Evolutionary conservation across 78 protist species (phyloP).

Genomic region (Dictyostelium capitatum): DNA sequence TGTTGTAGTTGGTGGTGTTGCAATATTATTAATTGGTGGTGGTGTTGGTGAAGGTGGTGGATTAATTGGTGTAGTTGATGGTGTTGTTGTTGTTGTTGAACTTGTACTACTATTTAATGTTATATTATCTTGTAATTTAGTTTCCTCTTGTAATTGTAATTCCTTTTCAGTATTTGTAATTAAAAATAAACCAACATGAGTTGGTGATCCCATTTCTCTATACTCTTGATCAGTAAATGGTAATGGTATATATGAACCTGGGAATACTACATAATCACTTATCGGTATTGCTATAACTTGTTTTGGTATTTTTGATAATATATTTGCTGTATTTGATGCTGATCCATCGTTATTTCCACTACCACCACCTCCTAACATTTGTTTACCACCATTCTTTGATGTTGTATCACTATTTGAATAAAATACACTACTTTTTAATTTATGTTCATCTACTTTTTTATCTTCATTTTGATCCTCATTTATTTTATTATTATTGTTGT

Average conservation of each 20-base stretch:
- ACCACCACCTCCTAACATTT: neutral
- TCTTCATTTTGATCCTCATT: neutral
- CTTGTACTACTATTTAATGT: neutral
- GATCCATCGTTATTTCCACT: neutral
- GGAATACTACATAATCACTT: neutral
- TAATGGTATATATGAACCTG: neutral
- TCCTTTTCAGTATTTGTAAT: neutral
- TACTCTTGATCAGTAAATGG: neutral
- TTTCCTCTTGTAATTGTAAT: neutral
- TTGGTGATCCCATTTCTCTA: constrained; percentile 38
- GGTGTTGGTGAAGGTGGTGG: too few species aligned
- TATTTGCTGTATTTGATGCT: neutral
- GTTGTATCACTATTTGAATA: neutral
- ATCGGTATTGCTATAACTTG: constrained; percentile 18
- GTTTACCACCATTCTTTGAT: neutral
- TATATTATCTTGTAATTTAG: neutral
- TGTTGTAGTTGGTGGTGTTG: neutral
- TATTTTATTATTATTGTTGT: neutral
- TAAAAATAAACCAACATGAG: constrained; percentile 3
- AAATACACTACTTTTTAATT: neutral
- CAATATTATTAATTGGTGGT: neutral
- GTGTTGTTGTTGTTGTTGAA: neutral
- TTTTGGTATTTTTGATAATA: neutral
- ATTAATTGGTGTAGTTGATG: neutral
- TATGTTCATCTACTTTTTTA: neutral